phyloP scores from a whole-genome alignment of 805 yeast species.

The Kazachstania psychrophila region DNA sequence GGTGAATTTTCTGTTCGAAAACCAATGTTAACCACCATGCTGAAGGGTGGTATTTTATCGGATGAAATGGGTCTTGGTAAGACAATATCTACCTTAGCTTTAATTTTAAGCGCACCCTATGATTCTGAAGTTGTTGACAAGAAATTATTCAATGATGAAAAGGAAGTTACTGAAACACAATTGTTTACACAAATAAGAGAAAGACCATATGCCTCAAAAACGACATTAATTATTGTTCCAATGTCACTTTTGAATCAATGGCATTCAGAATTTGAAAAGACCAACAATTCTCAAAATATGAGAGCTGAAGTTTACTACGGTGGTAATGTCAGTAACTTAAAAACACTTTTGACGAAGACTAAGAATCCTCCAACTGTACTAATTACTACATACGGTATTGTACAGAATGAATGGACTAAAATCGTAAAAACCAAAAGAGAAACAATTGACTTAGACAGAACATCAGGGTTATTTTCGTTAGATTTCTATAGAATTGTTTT shows the following conservation, averaged over 20 bases:
- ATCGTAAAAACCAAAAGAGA: slow-evolving; percentile 20
- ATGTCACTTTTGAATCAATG: slow-evolving; percentile 89
- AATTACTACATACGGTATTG: slow-evolving; percentile 81
- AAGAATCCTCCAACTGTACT: slow-evolving; percentile 55
- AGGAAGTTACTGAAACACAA: background rate
- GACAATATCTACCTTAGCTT: slow-evolving; percentile 72
- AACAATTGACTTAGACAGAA: slow-evolving; percentile 13
- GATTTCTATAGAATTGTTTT: slow-evolving; percentile 67
- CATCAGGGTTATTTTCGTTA: slow-evolving; percentile 57
- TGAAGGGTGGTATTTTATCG: slow-evolving; percentile 81
- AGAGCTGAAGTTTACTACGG: slow-evolving; percentile 69
- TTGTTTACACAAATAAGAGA: background rate
- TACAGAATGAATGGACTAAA: slow-evolving; percentile 64
- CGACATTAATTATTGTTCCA: slow-evolving; percentile 79
- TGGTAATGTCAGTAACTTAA: slow-evolving; percentile 45
- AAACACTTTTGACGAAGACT: slow-evolving; percentile 34
- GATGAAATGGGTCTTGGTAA: slow-evolving; percentile 98
- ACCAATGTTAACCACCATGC: slow-evolving; percentile 53
- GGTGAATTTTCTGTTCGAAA: slow-evolving; percentile 66
- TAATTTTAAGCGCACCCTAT: slow-evolving; percentile 55
- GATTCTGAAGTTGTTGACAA: slow-evolving; percentile 31
- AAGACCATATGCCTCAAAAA: slow-evolving; percentile 49
- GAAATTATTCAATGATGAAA: slow-evolving; percentile 5
- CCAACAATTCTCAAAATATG: slow-evolving; percentile 38
- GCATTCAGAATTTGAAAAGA: slow-evolving; percentile 67